Base-by-base conservation (phyloP, 192 early-diverging fungal genomes). In the Gigaspora rosea region DNA sequence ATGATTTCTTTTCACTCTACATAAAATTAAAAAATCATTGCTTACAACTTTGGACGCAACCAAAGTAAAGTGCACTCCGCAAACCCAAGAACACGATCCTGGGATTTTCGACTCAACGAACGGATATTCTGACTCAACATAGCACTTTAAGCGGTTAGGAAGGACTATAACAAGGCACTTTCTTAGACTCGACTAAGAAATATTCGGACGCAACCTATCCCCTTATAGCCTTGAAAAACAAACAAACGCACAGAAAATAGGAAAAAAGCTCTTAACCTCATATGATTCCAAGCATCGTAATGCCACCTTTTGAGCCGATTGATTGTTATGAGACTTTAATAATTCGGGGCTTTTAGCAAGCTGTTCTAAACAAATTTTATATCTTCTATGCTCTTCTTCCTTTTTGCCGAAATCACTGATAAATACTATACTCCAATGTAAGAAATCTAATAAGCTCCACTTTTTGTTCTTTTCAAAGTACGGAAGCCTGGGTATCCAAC, bases 371-470 rank as follows among this genome's bases (percentile, higher is more conserved):
- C 46, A 15, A 18, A 48, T 36, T 36, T 67, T 67, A 41, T 67
- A 67, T 13, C 6, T 36, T 47, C 65, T 36, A 41, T 67, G 65
- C n/a, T 67, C 33, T 33, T 41, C 35, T 36, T 67, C 62, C 20
- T 36, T 67, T 47, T 48, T 67, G 46, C 35, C 35, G 22, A 67
- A 67, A 67, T 41, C 9, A 13, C 36, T 15, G 33, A 48, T 9
- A 48, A 47, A 67, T 67, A 67, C 62, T 35, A 63, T 67, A n/a
- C 65, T 67, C 65, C 65, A 67, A 11, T 67, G 65, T 47, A 67
- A 48, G 22, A 67, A 67, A 48, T 48, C 22, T 47, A 48, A 3
- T 36, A 66, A 18, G 35, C 33, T 66, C 64, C 64, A 67, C 16
- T 2, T 48, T 47, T 67, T 22, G 65, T 67, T 66, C 10, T 47